Evolutionary conservation across 352 stramenopile species (phyloP), one percentile per base, ranked within the genome.

Genomic region (Phytophthora pini): DNA sequence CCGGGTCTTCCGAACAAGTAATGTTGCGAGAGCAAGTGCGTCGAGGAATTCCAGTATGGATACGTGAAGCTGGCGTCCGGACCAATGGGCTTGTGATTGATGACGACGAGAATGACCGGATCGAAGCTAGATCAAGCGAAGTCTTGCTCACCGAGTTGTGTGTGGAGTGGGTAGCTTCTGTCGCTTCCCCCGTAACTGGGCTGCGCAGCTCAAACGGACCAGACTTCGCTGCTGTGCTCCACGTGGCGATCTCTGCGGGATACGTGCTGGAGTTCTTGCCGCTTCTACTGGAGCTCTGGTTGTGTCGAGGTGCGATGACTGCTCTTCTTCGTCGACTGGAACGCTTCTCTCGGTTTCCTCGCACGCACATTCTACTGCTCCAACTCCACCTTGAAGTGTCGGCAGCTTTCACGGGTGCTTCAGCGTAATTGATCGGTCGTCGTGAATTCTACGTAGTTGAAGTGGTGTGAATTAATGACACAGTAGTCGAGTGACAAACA

Each of bases 101-200:
- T 3, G 49, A 41, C 2, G 22, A 20, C 1, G 31, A 11, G 3
- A 10, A 59, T 15, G 36, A 9, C 7, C 13, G 2, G 43, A 22
- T 36, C 5, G 40, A 45, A 41, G 17, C 26, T 52, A 34, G 26
- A 29, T 26, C 12, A 10, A 22, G 55, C 8, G 26, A 46, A 6
- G 7, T 40, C 17, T 59, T 72, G 22, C 57, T 76, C 8, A 63
- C 52, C 4, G 47, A 70, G 1, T 24, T 76, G 15, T 70, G 68
- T 45, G 20, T 55, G 4, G 61, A 65, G 20, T 65, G 58, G 63
- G 26, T 65, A 6, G 22, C 20, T 4, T 31, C 13, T 20, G 15
- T 62, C 20, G 39, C 20, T 15, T 50, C 38, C 7, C 17, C 24
- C 32, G n/a, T 32, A 24, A 7, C 34, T 56, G 20, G 22, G 20